Conservation (phyloP, 495 filamentous ascomycete species). For the Penicillium pancosmium region DNA sequence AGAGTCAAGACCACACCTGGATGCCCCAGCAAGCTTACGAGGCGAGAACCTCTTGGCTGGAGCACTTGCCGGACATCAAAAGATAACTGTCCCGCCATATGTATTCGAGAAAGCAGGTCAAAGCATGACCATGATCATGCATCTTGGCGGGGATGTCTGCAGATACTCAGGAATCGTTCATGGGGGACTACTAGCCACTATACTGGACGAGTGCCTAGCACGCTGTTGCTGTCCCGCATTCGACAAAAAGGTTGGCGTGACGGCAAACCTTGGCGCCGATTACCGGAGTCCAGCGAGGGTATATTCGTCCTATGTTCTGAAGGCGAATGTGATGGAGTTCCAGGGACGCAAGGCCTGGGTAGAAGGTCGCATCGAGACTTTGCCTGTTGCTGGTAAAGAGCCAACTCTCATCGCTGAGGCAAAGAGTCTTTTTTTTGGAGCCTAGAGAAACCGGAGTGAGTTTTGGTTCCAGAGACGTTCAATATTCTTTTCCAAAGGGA, state of each 20-base stretch:
- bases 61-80: conserved; percentile 70
- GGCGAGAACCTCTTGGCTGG: conserved; percentile 77
- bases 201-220: conserved; percentile 85
- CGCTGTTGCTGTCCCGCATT: conserved; percentile 83
- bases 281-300: conserved; percentile 76
- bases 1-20: conserved; percentile 85
- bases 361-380: conserved; percentile 79
- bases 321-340: conserved; percentile 74
- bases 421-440: conserved; percentile 78
- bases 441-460: conserved; percentile 74
- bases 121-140: conserved; percentile 67
- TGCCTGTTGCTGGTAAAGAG: conserved; percentile 61
- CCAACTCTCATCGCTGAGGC: conserved; percentile 69
- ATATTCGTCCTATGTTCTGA: conserved; percentile 70
- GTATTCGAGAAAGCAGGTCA: conserved; percentile 72
- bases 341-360: conserved; percentile 95
- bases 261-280: conserved; percentile 83
- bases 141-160: conserved; percentile 76
- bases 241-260: conserved; percentile 83
- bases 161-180: conserved; percentile 88
- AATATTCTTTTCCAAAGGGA: too few species aligned
- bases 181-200: conserved; percentile 81
- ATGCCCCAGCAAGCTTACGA: conserved; percentile 66
- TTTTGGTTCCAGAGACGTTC: conserved; percentile 7
- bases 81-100: conserved; percentile 76